Percentiles rank a stretch among this genome's conserved stretches.
Evolutionary conservation across 768 basidiomycete species (phyloP).

Genomic region (Peribolospora kevripleyi): DNA sequence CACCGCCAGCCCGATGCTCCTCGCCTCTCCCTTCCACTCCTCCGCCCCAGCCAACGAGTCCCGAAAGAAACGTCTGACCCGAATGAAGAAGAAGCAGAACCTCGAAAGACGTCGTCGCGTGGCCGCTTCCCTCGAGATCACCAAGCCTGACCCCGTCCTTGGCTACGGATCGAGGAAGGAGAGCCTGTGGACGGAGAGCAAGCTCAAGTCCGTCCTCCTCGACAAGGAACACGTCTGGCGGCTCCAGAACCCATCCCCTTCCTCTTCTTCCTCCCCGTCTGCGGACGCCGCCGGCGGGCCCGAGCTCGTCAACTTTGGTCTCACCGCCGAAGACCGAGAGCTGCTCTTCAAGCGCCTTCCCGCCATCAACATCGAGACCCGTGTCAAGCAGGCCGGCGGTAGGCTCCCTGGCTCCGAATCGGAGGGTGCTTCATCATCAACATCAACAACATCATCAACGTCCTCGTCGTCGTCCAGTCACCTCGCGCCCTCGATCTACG

Average conservation of each 20-base stretch:
- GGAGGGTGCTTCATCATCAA: constrained; percentile 1
- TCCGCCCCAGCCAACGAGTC: constrained; percentile 9
- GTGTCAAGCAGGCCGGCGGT: constrained; percentile 6
- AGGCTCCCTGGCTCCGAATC: not conserved
- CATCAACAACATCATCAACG: not conserved
- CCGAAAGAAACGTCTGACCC: constrained; percentile 14
- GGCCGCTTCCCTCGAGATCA: constrained; percentile 20
- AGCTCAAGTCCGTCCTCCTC: constrained; percentile 24
- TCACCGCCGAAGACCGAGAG: constrained; percentile 32
- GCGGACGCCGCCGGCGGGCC: constrained; percentile 22
- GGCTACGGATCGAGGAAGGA: constrained; percentile 44
- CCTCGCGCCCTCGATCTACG: not conserved
- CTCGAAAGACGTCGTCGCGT: constrained; percentile 27
- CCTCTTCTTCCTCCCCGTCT: not conserved
- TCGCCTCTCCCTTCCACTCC: constrained; percentile 11
- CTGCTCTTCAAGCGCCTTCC: constrained; percentile 48
- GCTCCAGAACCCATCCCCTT: constrained; percentile 9
- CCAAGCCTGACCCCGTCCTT: constrained; percentile 42
- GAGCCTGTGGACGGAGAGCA: constrained; percentile 39
- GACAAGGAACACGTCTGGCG: constrained; percentile 4
- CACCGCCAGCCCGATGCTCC: not conserved
- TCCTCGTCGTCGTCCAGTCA: not conserved
- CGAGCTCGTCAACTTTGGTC: constrained; percentile 36
- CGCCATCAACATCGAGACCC: constrained; percentile 24
- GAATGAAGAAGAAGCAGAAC: constrained; percentile 18